Base-by-base conservation (phyloP, 169 alveolate genomes). In the Miamiensis avidus region DNA sequence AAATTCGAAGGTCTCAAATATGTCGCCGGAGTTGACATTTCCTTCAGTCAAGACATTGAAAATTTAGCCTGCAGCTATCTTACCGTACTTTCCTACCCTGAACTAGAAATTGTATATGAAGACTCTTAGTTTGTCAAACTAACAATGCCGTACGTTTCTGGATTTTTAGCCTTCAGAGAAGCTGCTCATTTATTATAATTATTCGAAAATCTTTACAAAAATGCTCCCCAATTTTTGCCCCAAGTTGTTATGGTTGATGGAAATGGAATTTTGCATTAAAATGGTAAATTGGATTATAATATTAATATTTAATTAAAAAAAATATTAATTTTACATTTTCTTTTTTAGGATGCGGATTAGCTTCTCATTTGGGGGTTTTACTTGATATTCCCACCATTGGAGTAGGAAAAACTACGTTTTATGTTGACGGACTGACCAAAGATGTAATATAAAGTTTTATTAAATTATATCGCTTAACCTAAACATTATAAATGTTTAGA, bases 161-260 rank as follows among this genome's bases (percentile, higher is more conserved):
- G 98, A 0, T 96, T 93, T 82, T 89, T 96, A 74, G 98, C 98
- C n/a, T 96, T 96, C 82, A 91, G 97, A 82, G 98, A 96, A 87
- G 96, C 93, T 1, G 93, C 95, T 27, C 94, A 87, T 34, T 89
- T 91, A 78, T 86, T 86, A 25, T 79, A 89, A 34, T 88, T 96
- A 78, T 88, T 94, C 32, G 77, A 93, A 74, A 86, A 87, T 29
- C 87, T 95, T 4, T 88, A 82, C 82, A 82, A 77, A 31, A 92
- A 84, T 76, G 27, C 74, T 0, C 95, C 95, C 0, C 89, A 95
- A 64, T 84, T 85, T 65, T 69, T 84, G 78, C 98, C 98, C 0
- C 91, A 96, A 83, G 94, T 94, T 25, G 81, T 96, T 1, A 78
- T 96, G 73, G 96, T 94, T 0, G 97, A 96, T 89, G 98, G 98